Base-by-base conservation (phyloP, 2,329 filamentous ascomycete species). In the Paecilomyces niveus region DNA sequence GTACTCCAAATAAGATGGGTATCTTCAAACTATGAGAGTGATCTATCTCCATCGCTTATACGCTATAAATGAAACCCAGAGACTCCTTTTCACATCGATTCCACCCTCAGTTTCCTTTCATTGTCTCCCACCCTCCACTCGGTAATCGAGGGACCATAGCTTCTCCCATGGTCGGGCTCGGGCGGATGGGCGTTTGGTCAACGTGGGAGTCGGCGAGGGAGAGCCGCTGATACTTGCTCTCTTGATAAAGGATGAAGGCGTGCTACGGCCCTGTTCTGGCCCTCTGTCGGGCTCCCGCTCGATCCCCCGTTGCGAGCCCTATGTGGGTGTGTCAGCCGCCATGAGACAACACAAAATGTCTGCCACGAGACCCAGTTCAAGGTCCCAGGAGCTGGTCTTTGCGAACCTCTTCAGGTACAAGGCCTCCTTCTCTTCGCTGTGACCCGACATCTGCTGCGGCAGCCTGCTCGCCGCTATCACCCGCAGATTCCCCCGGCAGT, bases 371-470 rank as follows among this genome's bases (percentile, higher is more conserved):
- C n/a, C 26, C 26, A 6, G 9, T 66, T 76, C 70, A 78, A 62
- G 76, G 73, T 65, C 75, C 75, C 61, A 72, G 70, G 67, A 75
- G 72, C 58, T 76, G 71, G 69, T 78, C 75, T 69, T 73, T 75
- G 73, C 77, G 76, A 76, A 79, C 77, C 76, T 79, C 75, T 63
- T 79, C 76, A 67, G 75, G 76, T 51, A 75, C 71, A 56, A 70
- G 71, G 50, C 68, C 74, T 61, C 74, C 64, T 62, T 76, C 76
- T 59, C 74, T 70, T 56, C 65, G 67, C 61, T 68, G 68, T 45
- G 67, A 67, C 59, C 66, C 63, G 56, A 67, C 54, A 57, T 76
- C 74, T 32, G 67, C 69, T 54, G 76, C 73, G 15, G 69, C 67
- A 18, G 69, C 67, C 29, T 72, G 69, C 26, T 68, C 67, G 39